Conservation (phyloP, 768 basidiomycete genomes). For the Suillus brevipes region DNA sequence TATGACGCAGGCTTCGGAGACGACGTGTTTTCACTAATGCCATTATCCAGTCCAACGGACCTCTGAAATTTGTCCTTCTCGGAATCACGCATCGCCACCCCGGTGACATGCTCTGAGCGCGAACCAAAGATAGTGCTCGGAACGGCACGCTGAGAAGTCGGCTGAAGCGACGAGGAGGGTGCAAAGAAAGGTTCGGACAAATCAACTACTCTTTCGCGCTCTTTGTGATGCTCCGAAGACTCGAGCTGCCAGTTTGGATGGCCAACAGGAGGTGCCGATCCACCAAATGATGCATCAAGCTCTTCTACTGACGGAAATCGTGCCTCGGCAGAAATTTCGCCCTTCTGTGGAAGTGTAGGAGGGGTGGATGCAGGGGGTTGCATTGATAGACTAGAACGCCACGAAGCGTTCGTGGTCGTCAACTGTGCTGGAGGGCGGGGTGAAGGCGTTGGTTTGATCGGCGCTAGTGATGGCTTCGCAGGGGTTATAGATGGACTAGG, state of each 20-base stretch:
- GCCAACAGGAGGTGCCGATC: slow-evolving; percentile 19
- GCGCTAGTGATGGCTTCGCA: slow-evolving; percentile 19
- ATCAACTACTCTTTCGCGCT: slow-evolving; percentile 22
- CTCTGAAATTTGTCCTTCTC: slow-evolving; percentile 14
- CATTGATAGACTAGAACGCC: slow-evolving; percentile 19
- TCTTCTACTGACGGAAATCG: slow-evolving; percentile 89
- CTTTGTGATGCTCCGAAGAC: background rate
- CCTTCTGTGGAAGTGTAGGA: slow-evolving; percentile 35
- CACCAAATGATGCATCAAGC: slow-evolving; percentile 57
- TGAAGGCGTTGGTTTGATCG: slow-evolving; percentile 28
- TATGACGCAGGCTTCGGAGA: slow-evolving; percentile 19
- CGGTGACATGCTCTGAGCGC: slow-evolving; percentile 59
- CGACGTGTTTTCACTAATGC: slow-evolving; percentile 13
- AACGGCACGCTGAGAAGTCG: slow-evolving; percentile 21
- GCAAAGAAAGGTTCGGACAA: slow-evolving; percentile 22
- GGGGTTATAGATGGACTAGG: slow-evolving; percentile 17
- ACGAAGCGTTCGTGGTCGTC: slow-evolving; percentile 18
- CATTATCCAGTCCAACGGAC: slow-evolving; percentile 17
- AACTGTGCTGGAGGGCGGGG: slow-evolving; percentile 26
- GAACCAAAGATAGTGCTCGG: slow-evolving; percentile 31
- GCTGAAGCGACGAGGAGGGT: slow-evolving; percentile 23
- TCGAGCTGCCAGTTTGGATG: slow-evolving; percentile 21
- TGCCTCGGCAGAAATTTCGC: slow-evolving; percentile 58
- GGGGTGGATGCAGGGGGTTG: slow-evolving; percentile 30
- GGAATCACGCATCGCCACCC: slow-evolving; percentile 49